These are phyloP conservation scores for Neurospora sp. DNA, from an alignment of 495 filamentous ascomycete genomes.

Conservation along the genomic window DNA sequence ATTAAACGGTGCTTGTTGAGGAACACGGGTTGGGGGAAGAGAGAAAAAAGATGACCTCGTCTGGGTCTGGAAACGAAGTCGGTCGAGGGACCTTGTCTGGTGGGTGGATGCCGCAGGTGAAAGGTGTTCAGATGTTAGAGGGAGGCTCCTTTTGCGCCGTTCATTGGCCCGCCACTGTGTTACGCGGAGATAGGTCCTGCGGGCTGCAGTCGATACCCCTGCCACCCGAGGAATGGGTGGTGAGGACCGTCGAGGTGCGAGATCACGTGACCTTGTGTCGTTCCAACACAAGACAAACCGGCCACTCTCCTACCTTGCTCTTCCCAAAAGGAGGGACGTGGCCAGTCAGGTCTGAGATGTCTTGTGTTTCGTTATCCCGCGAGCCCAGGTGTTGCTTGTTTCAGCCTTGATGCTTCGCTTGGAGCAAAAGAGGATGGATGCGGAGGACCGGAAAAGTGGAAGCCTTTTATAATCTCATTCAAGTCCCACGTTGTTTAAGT, in stretches of 20 bases:
- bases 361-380: neutral
- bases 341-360: neutral
- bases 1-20: neutral
- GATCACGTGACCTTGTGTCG: neutral
- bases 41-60: slow-evolving; percentile 4
- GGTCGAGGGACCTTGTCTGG: neutral
- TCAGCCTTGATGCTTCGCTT: neutral
- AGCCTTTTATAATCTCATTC: neutral
- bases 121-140: slow-evolving; percentile 29
- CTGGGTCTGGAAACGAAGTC: neutral
- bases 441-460: neutral
- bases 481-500: neutral
- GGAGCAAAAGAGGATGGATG: neutral
- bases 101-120: slow-evolving; percentile 14
- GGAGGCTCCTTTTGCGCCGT: slow-evolving; percentile 5
- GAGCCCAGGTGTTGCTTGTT: neutral
- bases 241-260: neutral
- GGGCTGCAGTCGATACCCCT: neutral
- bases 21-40: neutral
- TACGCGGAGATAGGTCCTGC: neutral
- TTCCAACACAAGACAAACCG: neutral
- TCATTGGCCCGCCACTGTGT: neutral
- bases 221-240: neutral
- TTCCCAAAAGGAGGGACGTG: neutral
- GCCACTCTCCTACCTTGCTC: neutral